Percentiles rank a stretch among this genome's conserved stretches.
Evolutionary conservation across 1,284 basidiomycete genomes (phyloP).

Genomic region (Pterula multifida): DNA sequence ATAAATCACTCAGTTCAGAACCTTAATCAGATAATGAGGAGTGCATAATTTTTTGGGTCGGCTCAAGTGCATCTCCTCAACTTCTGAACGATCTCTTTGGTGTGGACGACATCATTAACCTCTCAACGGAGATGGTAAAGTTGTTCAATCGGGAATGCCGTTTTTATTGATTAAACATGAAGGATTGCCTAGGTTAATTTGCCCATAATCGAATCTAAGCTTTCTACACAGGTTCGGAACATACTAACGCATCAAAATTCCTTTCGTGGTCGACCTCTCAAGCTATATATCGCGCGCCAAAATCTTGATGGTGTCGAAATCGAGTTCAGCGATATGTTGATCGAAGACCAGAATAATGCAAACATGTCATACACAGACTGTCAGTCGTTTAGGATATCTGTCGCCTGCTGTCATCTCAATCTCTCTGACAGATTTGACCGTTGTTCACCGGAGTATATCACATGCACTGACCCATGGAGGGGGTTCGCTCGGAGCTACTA

Average conservation of each 20-base stretch:
- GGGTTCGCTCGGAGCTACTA: neutral
- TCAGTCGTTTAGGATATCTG: constrained; percentile 25
- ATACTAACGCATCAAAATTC: constrained; percentile 63
- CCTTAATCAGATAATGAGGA: constrained; percentile 85
- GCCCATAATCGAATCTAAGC: constrained; percentile 61
- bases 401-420: neutral
- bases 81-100: constrained; percentile 82
- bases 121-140: constrained; percentile 66
- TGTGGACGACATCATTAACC: constrained; percentile 62
- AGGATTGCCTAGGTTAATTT: constrained; percentile 50
- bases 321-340: constrained; percentile 93
- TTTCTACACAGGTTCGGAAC: constrained; percentile 81
- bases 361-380: constrained; percentile 84
- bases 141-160: constrained; percentile 1
- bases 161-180: constrained; percentile 5
- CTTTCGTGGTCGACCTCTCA: constrained; percentile 50
- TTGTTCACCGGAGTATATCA: constrained; percentile 48
- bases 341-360: constrained; percentile 96
- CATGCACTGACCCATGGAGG: constrained; percentile 37
- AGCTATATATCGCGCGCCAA: constrained; percentile 79
- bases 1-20: constrained; percentile 4
- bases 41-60: constrained; percentile 85
- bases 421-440: constrained; percentile 30
- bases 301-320: constrained; percentile 91
- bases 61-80: constrained; percentile 70